phyloP scores from a whole-genome alignment of 1,284 basidiomycete genomes.

The Wolfiporia cocos region DNA sequence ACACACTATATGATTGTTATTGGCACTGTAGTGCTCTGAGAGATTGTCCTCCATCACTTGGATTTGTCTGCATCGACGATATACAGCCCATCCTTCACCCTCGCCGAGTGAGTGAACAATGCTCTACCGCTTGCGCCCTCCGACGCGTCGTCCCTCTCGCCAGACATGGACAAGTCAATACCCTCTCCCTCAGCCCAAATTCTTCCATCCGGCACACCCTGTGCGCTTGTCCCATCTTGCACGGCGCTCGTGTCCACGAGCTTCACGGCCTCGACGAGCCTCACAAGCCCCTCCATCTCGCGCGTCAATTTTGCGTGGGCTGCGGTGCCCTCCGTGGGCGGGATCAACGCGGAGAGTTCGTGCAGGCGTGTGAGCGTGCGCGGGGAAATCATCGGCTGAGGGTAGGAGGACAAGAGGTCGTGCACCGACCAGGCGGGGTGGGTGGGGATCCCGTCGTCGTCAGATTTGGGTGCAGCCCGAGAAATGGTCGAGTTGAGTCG shows the following conservation, averaged over 20 bases:
- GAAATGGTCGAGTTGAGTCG: conserved; percentile 7
- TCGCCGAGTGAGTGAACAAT: conserved; percentile 45
- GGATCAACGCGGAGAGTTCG: conserved; percentile 60
- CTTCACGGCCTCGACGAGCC: conserved; percentile 73
- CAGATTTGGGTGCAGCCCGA: conserved; percentile 33
- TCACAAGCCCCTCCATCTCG: conserved; percentile 65
- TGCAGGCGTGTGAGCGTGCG: conserved; percentile 56
- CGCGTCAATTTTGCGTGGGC: conserved; percentile 42
- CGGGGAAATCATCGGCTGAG: conserved; percentile 52
- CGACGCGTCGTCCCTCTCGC: not conserved
- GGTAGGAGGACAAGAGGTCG: conserved; percentile 67
- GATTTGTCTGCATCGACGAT: conserved; percentile 38
- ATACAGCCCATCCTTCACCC: conserved; percentile 38
- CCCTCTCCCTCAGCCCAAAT: conserved; percentile 36
- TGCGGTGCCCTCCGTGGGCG: conserved; percentile 48
- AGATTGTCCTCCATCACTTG: too few species aligned
- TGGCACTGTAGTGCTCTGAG: too few species aligned
- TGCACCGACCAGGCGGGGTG: conserved; percentile 73
- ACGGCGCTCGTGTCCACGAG: conserved; percentile 40
- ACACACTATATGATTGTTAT: too few species aligned
- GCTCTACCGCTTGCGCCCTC: conserved; percentile 29
- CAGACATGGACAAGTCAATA: conserved; percentile 25
- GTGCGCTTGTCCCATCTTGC: conserved; percentile 9
- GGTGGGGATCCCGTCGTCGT: conserved; percentile 54
- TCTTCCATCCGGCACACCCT: conserved; percentile 36